Percentiles rank a stretch among this genome's conserved stretches.
Conservation (phyloP, 495 filamentous ascomycete species). For the Penicillium desertorum region DNA sequence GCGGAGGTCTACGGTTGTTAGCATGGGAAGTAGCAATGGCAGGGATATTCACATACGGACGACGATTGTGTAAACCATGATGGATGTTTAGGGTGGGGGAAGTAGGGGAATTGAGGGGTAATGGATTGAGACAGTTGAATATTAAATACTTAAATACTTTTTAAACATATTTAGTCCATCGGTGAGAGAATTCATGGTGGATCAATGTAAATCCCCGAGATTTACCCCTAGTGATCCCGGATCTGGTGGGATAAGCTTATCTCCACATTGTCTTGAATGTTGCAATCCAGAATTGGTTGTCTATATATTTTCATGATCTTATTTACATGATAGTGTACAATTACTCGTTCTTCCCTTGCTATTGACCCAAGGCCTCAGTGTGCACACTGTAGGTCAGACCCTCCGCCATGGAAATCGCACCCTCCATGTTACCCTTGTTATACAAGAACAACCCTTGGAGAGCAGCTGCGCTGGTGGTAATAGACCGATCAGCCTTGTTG, state of each 20-base stretch:
- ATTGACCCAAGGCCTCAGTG: constrained; percentile 31
- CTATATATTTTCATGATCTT: constrained; percentile 21
- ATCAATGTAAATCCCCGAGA: constrained; percentile 7
- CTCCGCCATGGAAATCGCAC: constrained; percentile 78
- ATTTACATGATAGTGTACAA: constrained; percentile 38
- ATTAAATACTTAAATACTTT: background rate
- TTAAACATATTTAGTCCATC: background rate
- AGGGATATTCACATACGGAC: constrained; percentile 39
- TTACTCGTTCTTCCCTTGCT: constrained; percentile 15
- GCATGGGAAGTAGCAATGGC: background rate
- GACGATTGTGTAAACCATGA: constrained; percentile 58
- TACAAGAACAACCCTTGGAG: constrained; percentile 93
- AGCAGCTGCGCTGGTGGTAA: constrained; percentile 76
- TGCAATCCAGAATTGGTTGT: background rate
- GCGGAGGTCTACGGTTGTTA: constrained; percentile 48
- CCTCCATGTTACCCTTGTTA: constrained; percentile 86
- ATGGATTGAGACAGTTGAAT: background rate
- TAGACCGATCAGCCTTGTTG: constrained; percentile 35
- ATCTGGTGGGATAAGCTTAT: constrained; percentile 2
- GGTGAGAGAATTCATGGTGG: constrained; percentile 9
- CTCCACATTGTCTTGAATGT: background rate
- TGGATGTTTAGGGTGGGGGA: constrained; percentile 9
- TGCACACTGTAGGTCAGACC: constrained; percentile 49
- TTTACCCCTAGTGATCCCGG: constrained; percentile 9
- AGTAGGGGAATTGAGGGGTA: constrained; percentile 5